Evolutionary conservation across 768 basidiomycete species (phyloP), one percentile per base, ranked within the genome.

Genomic region (Boletales sp.): DNA sequence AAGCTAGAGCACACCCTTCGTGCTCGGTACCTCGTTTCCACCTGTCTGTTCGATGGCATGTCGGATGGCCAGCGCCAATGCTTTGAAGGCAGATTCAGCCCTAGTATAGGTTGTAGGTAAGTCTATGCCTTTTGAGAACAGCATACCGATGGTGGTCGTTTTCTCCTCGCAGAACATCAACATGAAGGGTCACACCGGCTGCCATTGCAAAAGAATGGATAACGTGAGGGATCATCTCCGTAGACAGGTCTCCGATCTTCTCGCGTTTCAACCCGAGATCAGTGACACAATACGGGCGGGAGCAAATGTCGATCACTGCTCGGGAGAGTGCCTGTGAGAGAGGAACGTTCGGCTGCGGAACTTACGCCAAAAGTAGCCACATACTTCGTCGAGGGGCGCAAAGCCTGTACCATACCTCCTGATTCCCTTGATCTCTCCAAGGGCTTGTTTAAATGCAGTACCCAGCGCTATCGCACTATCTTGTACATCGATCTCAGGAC

Each of bases 181-280:
- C 79, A 63, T 98, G 95, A 41, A 99, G 75, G 3, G 97, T 98
- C 18, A 85, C 87, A 8, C 94, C 94, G 1, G 95, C 89, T 0
- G 92, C 91, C 55, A 93, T 93, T n/a, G 95, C 90, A 64, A 99
- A 99, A 5, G 94, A 97, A 73, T 97, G 87, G 69, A 99, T 91
- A 47, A 99, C 79, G 67, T 99, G 97, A 30, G 95, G 91, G 47
- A 99, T 85, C 94, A 99, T 97, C 74, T 99, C 97, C 8, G 92
- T 92, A 21, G 91, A 94, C 44, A 94, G 78, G 57, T 94, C 90
- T n/a, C 91, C 92, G 36, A 94, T 85, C 72, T 94, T 94, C 68
- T 94, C 92, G 50, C 91, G 79, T 68, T 82, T 85, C 51, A 93
- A 78, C 52, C 87, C 87, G 34, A 99, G 82, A 53, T 97, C 86